Base-by-base conservation (phyloP, 768 basidiomycete genomes). In the Lactifluus piperatus region DNA sequence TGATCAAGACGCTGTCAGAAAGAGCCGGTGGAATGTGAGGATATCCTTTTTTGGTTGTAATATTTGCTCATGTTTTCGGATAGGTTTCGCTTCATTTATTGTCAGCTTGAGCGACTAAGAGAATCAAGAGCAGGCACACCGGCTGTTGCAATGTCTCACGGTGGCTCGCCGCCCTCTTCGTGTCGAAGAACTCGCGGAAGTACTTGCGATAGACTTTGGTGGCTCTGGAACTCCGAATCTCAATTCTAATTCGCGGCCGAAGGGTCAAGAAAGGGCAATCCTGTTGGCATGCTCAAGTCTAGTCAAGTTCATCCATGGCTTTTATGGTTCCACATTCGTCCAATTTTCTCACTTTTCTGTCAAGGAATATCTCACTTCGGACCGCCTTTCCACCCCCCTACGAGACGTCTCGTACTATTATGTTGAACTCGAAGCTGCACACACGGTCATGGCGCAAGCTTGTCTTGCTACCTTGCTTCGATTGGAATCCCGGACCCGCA, bases 291-390 rank as follows among this genome's bases (percentile, higher is more conserved):
- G 47, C 18, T 56, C 55, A 2, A 56, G 36, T 39, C 30, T 49
- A 8, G 37, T 56, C 10, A 7, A 37, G 2, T 6, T 56, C 8
- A 24, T 56, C 20, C 10, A 22, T 5, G 6, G 32, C 14, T n/a
- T 22, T 13, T 6, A 47, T 37, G 7, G 8, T 56, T 1, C n/a
- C n/a, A n/a, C n/a, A n/a, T n/a, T n/a, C n/a, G 37, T 56, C 22
- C 55, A 56, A 5, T 56, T 56, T 26, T 29, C 55, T 0, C 55
- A 56, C 36, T 48, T 56, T 27, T 56, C 45, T 4, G 54, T 56
- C 14, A 47, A 56, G 27, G 46, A 56, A 8, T 56, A n/a, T 14
- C 29, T 56, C 11, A 56, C 46, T 2, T 56, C 54, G 24, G 46
- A 48, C 26, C 54, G 41, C 20, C 53, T 54, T 18, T 29, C 53